These are phyloP conservation scores for Myrica gale DNA, from an alignment of 306 rosid genomes.

Conservation along the genomic window DNA sequence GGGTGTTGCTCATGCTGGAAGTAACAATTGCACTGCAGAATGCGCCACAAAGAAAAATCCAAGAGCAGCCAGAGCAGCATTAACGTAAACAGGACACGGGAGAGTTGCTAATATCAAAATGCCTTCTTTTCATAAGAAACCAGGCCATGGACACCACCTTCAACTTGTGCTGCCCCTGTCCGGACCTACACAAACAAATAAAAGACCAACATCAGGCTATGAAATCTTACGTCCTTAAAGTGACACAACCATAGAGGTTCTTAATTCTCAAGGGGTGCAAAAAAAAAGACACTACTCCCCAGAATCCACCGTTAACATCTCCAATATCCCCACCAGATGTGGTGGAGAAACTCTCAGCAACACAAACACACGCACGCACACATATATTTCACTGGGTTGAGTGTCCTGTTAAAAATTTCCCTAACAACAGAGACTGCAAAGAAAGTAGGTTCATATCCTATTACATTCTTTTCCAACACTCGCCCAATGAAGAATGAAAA, in stretches of 20 bases:
- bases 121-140: slow-evolving; percentile 84
- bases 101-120: slow-evolving; percentile 38
- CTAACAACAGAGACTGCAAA: no score
- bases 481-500: background rate
- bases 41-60: background rate
- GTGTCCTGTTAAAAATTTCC: no score
- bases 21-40: background rate
- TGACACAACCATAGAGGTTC: background rate
- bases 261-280: background rate
- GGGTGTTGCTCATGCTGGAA: background rate
- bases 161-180: slow-evolving; percentile 91
- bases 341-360: no score
- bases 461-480: background rate
- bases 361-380: no score
- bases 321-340: no score
- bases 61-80: background rate
- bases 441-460: no score
- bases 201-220: background rate
- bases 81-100: background rate
- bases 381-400: no score
- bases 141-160: slow-evolving; percentile 91
- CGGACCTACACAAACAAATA: slow-evolving; percentile 58
- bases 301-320: no score
- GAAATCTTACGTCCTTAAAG: background rate
- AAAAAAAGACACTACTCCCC: no score